Percentiles rank a stretch among this genome's conserved stretches.
Conservation (phyloP, 169 alveolate species). For the Amoebophrya sp. region DNA sequence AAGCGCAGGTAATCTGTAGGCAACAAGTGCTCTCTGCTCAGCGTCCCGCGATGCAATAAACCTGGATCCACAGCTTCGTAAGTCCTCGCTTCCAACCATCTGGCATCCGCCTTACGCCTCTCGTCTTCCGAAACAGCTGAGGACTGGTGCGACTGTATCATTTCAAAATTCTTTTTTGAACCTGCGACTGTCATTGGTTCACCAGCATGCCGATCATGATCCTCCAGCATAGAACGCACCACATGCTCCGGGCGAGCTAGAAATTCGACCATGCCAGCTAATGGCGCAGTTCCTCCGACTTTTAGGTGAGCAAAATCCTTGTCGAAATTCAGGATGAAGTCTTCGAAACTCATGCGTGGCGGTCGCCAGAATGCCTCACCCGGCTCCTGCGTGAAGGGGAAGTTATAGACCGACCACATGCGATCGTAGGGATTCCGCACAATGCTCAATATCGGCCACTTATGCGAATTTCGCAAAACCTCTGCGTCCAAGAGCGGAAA, state of each 20-base stretch:
- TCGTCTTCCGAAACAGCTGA: too few relatives aligned
- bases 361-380: not conserved
- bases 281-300: not conserved
- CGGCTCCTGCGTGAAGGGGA: not conserved
- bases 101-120: too few relatives aligned
- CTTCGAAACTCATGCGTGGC: not conserved
- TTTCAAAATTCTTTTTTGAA: too few relatives aligned
- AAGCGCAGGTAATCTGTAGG: not conserved
- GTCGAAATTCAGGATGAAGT: not conserved
- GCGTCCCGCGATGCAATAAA: not conserved
- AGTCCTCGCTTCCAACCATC: too few relatives aligned
- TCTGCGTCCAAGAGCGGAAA: not conserved
- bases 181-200: too few relatives aligned
- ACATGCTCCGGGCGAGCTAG: too few relatives aligned
- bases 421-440: not conserved
- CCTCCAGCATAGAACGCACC: not conserved
- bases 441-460: not conserved
- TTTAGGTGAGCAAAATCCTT: not conserved
- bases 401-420: not conserved
- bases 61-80: not conserved
- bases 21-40: not conserved
- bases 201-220: too few relatives aligned
- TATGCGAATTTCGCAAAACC: not conserved
- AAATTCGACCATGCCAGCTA: not conserved
- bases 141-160: too few relatives aligned